Evolutionary conservation across 805 yeast species (phyloP).

Genomic region (Dipodascus geniculatus): DNA sequence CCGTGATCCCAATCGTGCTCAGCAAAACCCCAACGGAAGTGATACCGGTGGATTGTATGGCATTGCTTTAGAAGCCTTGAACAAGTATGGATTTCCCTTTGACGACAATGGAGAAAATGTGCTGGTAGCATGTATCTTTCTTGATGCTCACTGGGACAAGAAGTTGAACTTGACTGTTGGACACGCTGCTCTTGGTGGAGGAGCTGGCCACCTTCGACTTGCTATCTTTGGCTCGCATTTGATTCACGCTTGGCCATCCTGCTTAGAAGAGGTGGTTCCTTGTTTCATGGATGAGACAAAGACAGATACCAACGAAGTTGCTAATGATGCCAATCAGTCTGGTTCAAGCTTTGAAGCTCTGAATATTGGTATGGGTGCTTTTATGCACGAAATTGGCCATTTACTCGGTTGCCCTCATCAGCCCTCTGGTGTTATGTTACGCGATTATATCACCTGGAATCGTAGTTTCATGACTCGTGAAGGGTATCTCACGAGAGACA

Average conservation of each 20-base stretch:
- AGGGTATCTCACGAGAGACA: constrained; percentile 29
- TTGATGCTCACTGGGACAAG: constrained; percentile 79
- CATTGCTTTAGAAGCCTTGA: constrained; percentile 67
- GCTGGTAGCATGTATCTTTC: constrained; percentile 74
- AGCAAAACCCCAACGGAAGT: constrained; percentile 65
- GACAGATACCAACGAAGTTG: constrained; percentile 58
- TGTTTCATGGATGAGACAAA: constrained; percentile 63
- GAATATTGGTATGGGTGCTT: constrained; percentile 82
- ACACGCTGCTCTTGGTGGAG: constrained; percentile 95
- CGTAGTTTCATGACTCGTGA: constrained; percentile 74
- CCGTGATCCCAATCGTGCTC: constrained; percentile 71
- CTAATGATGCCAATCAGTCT: constrained; percentile 78
- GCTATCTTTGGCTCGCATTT: constrained; percentile 96
- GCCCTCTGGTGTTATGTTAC: constrained; percentile 77
- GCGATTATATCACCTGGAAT: constrained; percentile 74
- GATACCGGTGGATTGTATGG: constrained; percentile 67
- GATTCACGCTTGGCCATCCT: constrained; percentile 83
- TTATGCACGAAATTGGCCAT: constrained; percentile 93
- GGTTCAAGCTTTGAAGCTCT: constrained; percentile 85
- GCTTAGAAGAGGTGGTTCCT: constrained; percentile 55
- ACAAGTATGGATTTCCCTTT: constrained; percentile 44
- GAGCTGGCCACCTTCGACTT: constrained; percentile 50
- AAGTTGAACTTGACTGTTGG: constrained; percentile 47
- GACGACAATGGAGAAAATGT: constrained; percentile 35
- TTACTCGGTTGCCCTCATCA: constrained; percentile 87